phyloP scores from a whole-genome alignment of 2,329 filamentous ascomycete species.

The Fusarium abutilonis region DNA sequence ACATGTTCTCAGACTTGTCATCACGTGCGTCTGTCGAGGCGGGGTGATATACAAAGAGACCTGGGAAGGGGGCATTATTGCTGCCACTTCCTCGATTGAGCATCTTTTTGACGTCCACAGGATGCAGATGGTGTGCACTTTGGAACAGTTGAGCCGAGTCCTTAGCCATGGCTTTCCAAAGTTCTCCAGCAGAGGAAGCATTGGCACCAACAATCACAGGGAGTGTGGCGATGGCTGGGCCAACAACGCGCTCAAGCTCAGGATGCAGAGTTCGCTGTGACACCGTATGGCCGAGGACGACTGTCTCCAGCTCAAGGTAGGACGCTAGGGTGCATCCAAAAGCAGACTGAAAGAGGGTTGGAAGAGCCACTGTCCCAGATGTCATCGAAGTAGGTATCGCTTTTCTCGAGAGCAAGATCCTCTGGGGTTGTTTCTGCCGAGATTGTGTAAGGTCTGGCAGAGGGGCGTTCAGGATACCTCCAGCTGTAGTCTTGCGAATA shows the following conservation, averaged over 20 bases:
- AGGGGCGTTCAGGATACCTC: constrained; percentile 1
- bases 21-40: background rate
- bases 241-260: constrained; percentile 1
- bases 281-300: constrained; percentile 16
- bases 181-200: background rate
- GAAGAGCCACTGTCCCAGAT: too few relatives aligned
- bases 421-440: constrained; percentile 13
- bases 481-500: background rate
- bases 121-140: constrained; percentile 10
- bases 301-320: constrained; percentile 5
- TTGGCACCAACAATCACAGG: constrained; percentile 17
- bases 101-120: constrained; percentile 26
- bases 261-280: constrained; percentile 17
- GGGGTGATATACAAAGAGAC: constrained; percentile 26
- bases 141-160: background rate
- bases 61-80: constrained; percentile 12
- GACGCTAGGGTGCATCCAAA: constrained; percentile 23
- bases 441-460: constrained; percentile 20
- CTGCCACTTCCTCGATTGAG: constrained; percentile 3
- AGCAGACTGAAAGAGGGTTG: constrained; percentile 7
- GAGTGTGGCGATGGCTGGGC: constrained; percentile 21
- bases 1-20: background rate
- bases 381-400: too few relatives aligned
- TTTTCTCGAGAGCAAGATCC: constrained; percentile 6
- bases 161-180: constrained; percentile 12